Conservation (phyloP, 1,139 yeast genomes). For the Pichia sp. region DNA sequence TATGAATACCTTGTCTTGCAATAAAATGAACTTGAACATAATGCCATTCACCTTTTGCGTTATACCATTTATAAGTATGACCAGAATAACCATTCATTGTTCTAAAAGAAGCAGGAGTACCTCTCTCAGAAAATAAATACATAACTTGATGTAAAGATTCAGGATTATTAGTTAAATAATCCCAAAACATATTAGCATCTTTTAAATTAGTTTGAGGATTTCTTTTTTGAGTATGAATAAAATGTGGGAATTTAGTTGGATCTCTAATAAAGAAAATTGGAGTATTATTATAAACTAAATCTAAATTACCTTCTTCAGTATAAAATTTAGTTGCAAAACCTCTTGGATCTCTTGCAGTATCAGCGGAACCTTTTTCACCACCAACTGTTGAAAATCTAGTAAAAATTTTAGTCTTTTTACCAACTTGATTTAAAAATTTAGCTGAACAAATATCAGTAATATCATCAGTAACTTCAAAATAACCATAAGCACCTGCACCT, state of each 20-base stretch:
- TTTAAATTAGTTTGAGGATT: slow-evolving; percentile 46
- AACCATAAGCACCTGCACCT: slow-evolving; percentile 83
- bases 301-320: slow-evolving; percentile 84
- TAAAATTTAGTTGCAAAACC: slow-evolving; percentile 79
- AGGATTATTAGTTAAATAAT: slow-evolving; percentile 55
- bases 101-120: slow-evolving; percentile 61
- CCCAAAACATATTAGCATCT: slow-evolving; percentile 61
- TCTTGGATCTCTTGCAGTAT: slow-evolving; percentile 85
- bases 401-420: slow-evolving; percentile 68
- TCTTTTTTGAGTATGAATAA: slow-evolving; percentile 85
- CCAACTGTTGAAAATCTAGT: slow-evolving; percentile 86
- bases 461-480: slow-evolving; percentile 76
- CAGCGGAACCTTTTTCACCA: slow-evolving; percentile 80
- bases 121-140: slow-evolving; percentile 63
- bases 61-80: slow-evolving; percentile 67
- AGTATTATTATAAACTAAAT: slow-evolving; percentile 85
- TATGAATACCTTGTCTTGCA: slow-evolving; percentile 59
- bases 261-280: slow-evolving; percentile 84
- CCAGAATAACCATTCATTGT: slow-evolving; percentile 73
- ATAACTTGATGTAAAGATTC: slow-evolving; percentile 60
- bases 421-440: slow-evolving; percentile 62
- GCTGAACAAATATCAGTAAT: slow-evolving; percentile 68
- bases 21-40: slow-evolving; percentile 64
- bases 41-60: slow-evolving; percentile 54
- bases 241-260: slow-evolving; percentile 82